Evolutionary conservation across 1,139 yeast species (phyloP).

Genomic region (Nakaseomyces sp.): DNA sequence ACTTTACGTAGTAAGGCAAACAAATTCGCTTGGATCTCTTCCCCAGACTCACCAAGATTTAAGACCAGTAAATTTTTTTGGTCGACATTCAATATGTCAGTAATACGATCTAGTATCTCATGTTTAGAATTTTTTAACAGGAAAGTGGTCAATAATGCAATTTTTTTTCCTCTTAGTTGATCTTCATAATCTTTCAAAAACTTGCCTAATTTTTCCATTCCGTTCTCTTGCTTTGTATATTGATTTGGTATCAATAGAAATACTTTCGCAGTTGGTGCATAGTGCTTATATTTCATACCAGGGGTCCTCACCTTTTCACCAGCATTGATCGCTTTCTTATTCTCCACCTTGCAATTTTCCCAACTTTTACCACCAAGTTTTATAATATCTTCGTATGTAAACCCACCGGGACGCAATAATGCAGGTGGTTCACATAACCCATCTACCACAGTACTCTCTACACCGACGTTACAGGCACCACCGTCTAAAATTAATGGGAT

Average conservation of each 20-base stretch:
- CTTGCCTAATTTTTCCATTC: neutral
- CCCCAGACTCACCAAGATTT: conserved; percentile 49
- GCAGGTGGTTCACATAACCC: conserved; percentile 81
- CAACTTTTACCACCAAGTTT: conserved; percentile 57
- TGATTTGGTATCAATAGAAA: conserved; percentile 44
- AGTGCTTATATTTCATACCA: conserved; percentile 95
- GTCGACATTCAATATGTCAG: conserved; percentile 7
- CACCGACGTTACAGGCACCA: conserved; percentile 82
- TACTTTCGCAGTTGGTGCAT: conserved; percentile 84
- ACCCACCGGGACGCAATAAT: conserved; percentile 88
- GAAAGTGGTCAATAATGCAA: conserved; percentile 31
- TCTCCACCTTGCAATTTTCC: conserved; percentile 53
- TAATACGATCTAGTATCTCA: conserved; percentile 2
- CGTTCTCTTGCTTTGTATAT: conserved; percentile 4
- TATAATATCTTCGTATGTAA: conserved; percentile 66
- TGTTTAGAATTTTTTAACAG: conserved; percentile 3
- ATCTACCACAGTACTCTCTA: conserved; percentile 89
- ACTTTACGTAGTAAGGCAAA: conserved; percentile 65
- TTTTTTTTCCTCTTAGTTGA: conserved; percentile 13
- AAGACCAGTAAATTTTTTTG: conserved; percentile 30
- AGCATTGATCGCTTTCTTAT: conserved; percentile 51
- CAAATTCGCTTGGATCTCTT: conserved; percentile 62
- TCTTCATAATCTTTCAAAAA: conserved; percentile 6
- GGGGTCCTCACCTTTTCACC: conserved; percentile 82
- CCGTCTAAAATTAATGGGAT: conserved; percentile 90